phyloP scores from a whole-genome alignment of 2,329 filamentous ascomycete genomes.

The Claviceps africana region DNA sequence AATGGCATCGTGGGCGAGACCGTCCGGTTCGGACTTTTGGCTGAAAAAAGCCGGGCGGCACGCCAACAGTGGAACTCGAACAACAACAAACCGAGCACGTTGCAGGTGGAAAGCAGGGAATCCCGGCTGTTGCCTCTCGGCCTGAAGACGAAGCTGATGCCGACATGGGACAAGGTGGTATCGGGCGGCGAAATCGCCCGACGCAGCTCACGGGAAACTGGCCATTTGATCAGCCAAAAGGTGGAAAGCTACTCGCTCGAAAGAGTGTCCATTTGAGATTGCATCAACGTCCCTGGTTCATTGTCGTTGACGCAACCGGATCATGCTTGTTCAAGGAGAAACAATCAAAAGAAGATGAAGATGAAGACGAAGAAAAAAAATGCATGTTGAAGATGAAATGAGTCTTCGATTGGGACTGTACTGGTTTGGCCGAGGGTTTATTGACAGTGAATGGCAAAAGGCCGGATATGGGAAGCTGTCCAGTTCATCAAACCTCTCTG shows the following conservation, averaged over 20 bases:
- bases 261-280: slow-evolving; percentile 49
- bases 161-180: slow-evolving; percentile 44
- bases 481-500: background rate
- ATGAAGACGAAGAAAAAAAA: background rate
- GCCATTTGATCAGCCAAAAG: slow-evolving; percentile 63
- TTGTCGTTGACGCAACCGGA: background rate
- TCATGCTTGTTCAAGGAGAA: background rate
- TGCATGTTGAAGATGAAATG: background rate
- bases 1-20: slow-evolving; percentile 52
- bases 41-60: slow-evolving; percentile 18
- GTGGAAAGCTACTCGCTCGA: slow-evolving; percentile 76
- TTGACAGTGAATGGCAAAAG: background rate
- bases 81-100: slow-evolving; percentile 27
- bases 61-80: slow-evolving; percentile 18
- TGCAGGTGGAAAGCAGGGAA: slow-evolving; percentile 28
- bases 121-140: slow-evolving; percentile 55
- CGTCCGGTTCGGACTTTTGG: slow-evolving; percentile 41
- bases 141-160: slow-evolving; percentile 42
- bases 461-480: background rate
- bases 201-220: slow-evolving; percentile 59
- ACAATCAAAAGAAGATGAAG: background rate
- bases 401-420: background rate
- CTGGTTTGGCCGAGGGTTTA: background rate
- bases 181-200: slow-evolving; percentile 55
- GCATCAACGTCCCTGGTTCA: background rate